A percentile compares a stretch with the other conserved stretches of the same genome.
Evolutionary conservation across 2,329 filamentous ascomycete species (phyloP).

Genomic region (Achaetomium macrosporum): DNA sequence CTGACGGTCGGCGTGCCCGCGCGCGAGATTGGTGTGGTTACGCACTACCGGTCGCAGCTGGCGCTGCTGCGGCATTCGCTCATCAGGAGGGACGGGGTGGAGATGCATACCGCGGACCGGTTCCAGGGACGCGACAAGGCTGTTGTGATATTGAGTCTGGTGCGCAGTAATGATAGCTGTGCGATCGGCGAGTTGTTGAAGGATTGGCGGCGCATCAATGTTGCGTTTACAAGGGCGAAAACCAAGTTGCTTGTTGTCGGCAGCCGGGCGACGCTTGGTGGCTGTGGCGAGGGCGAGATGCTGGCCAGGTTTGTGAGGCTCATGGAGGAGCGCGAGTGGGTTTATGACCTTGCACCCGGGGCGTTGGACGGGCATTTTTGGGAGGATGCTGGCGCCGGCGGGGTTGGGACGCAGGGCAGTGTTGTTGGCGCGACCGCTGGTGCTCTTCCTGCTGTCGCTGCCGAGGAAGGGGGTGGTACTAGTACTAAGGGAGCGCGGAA

Average conservation of each 20-base stretch:
- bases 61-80: constrained; percentile 72
- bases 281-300: constrained; percentile 63
- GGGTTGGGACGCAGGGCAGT: constrained; percentile 20
- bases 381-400: constrained; percentile 38
- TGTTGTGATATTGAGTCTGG: constrained; percentile 78
- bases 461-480: background rate
- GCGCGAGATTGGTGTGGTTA: constrained; percentile 84
- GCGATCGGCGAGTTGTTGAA: constrained; percentile 86
- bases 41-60: constrained; percentile 91
- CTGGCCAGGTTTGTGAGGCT: constrained; percentile 68
- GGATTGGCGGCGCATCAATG: constrained; percentile 91
- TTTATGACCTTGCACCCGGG: constrained; percentile 62
- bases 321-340: constrained; percentile 74
- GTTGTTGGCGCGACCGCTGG: background rate
- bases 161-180: constrained; percentile 75
- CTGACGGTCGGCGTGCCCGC: constrained; percentile 69
- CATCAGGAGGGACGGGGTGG: constrained; percentile 49
- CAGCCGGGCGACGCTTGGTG: constrained; percentile 64
- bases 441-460: background rate
- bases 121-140: constrained; percentile 97
- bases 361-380: constrained; percentile 65
- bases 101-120: constrained; percentile 95
- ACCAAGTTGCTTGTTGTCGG: constrained; percentile 88
- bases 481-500: background rate
- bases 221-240: constrained; percentile 87